phyloP scores from a whole-genome alignment of 129 eudicot species.

The Tagetes patula region DNA sequence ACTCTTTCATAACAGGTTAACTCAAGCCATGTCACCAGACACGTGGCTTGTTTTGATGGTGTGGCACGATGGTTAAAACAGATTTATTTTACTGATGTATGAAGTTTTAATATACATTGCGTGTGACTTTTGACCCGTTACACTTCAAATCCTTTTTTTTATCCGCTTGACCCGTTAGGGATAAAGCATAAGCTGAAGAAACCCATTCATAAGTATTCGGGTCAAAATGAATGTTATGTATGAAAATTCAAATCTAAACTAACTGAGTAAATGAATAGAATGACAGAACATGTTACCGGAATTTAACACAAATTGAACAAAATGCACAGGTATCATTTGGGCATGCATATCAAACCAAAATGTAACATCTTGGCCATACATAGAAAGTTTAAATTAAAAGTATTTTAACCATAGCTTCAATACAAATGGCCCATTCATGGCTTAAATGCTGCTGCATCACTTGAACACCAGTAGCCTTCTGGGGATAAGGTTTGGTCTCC shows the following conservation, averaged over 20 bases:
- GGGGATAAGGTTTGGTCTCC: too few relatives aligned
- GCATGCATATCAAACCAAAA: neutral
- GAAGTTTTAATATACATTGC: neutral
- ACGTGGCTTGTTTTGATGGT: neutral
- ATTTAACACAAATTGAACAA: neutral
- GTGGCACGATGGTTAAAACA: neutral
- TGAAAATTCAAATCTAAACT: neutral
- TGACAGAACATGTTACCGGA: neutral
- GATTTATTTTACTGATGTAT: neutral
- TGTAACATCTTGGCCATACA: too few relatives aligned
- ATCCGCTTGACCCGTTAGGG: neutral
- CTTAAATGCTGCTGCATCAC: neutral
- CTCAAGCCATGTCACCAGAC: neutral
- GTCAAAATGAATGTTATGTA: neutral
- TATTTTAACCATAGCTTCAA: neutral
- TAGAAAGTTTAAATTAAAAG: neutral
- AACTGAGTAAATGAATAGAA: neutral
- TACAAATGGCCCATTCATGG: neutral
- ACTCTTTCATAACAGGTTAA: neutral
- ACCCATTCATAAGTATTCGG: neutral
- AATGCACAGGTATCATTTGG: neutral
- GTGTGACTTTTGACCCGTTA: neutral
- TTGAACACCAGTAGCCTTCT: too few relatives aligned
- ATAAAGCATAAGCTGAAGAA: neutral
- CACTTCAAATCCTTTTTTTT: neutral